Conservation (phyloP, 2,329 filamentous ascomycete genomes). For the Ceratocystis alfenasii region DNA sequence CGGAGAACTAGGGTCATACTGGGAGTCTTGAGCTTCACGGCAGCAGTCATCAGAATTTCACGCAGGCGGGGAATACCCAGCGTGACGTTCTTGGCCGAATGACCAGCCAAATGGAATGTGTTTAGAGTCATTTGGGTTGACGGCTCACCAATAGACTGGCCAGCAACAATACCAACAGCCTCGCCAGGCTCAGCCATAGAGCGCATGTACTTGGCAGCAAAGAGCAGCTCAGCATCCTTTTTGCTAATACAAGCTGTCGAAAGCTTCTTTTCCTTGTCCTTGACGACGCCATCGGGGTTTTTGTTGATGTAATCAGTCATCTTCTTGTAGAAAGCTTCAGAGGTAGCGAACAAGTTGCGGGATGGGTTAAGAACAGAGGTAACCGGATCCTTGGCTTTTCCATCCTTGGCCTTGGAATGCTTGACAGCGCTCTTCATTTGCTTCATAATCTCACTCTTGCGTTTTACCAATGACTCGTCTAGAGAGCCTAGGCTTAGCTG, state of each 20-base stretch:
- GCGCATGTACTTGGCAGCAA: slow-evolving; percentile 85
- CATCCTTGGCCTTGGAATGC: slow-evolving; percentile 46
- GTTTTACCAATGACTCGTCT: slow-evolving; percentile 36
- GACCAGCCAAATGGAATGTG: slow-evolving; percentile 98
- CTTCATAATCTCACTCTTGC: slow-evolving; percentile 52
- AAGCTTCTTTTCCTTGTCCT: slow-evolving; percentile 33
- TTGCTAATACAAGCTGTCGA: slow-evolving; percentile 36
- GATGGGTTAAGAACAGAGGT: slow-evolving; percentile 62
- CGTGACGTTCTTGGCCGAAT: slow-evolving; percentile 97
- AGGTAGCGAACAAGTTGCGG: slow-evolving; percentile 71
- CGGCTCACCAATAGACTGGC: slow-evolving; percentile 91
- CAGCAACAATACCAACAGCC: slow-evolving; percentile 91
- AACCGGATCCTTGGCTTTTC: slow-evolving; percentile 60
- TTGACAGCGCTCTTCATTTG: slow-evolving; percentile 75
- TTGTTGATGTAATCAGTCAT: slow-evolving; percentile 66
- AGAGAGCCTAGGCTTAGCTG: slow-evolving; percentile 56
- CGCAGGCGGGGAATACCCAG: slow-evolving; percentile 92
- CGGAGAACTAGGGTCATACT: slow-evolving; percentile 76
- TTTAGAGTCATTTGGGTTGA: slow-evolving; percentile 99
- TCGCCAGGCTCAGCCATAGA: slow-evolving; percentile 91
- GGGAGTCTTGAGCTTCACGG: slow-evolving; percentile 76
- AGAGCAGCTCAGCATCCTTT: slow-evolving; percentile 69
- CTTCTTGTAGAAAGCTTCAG: slow-evolving; percentile 67
- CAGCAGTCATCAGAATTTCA: slow-evolving; percentile 98
- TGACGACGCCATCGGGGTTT: slow-evolving; percentile 52